These are phyloP conservation scores for Clonostachys sp. DNA, from an alignment of 2,329 filamentous ascomycete species.

Conservation along the genomic window DNA sequence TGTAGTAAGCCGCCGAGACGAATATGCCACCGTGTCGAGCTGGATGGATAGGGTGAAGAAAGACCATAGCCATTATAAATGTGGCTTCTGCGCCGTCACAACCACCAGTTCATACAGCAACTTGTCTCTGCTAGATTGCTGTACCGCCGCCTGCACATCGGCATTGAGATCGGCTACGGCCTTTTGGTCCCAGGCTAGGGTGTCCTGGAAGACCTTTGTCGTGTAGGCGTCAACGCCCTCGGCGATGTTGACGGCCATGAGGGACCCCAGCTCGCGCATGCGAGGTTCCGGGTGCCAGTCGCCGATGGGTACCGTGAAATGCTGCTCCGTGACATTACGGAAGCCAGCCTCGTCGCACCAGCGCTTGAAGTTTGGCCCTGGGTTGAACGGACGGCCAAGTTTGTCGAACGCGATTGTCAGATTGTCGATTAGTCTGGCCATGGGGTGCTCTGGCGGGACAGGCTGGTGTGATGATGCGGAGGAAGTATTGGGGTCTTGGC, in stretches of 20 bases:
- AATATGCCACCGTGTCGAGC: no score
- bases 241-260: slow-evolving; percentile 28
- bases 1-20: no score
- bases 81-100: no score
- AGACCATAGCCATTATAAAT: no score
- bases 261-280: slow-evolving; percentile 28
- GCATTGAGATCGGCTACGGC: slow-evolving; percentile 16
- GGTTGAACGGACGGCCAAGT: slow-evolving; percentile 28
- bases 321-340: slow-evolving; percentile 44
- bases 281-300: slow-evolving; percentile 33
- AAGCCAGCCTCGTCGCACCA: slow-evolving; percentile 46
- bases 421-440: slow-evolving; percentile 33
- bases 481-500: slow-evolving; percentile 19
- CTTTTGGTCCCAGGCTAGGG: slow-evolving; percentile 19
- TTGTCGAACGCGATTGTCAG: slow-evolving; percentile 28
- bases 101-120: no score
- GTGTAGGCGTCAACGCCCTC: slow-evolving; percentile 32
- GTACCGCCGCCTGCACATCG: no score
- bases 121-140: no score
- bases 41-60: no score
- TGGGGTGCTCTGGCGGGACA: slow-evolving; percentile 28
- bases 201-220: slow-evolving; percentile 26
- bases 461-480: slow-evolving; percentile 36
- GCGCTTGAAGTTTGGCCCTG: slow-evolving; percentile 24
- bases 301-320: slow-evolving; percentile 47